Conservation (phyloP, 2,329 filamentous ascomycete genomes). For the Eutypa lata region DNA sequence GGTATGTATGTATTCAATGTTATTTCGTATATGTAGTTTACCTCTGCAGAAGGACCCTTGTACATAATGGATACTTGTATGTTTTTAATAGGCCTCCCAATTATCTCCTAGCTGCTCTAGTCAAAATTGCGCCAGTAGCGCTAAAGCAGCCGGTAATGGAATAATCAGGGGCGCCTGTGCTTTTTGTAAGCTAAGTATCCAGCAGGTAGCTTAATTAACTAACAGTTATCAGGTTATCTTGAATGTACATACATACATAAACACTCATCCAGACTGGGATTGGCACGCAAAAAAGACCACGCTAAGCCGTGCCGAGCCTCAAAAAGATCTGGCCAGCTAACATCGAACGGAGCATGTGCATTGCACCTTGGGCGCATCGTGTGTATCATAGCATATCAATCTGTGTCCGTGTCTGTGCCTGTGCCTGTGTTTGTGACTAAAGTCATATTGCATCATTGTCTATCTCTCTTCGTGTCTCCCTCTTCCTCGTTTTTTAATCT, state of each 20-base stretch:
- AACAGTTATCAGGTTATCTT: conserved; percentile 9
- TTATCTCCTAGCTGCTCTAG: too few relatives aligned
- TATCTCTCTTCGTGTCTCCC: not conserved
- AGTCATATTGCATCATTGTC: too few relatives aligned
- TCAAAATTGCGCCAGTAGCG: too few relatives aligned
- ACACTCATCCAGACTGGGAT: conserved; percentile 1
- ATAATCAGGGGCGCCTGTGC: too few relatives aligned
- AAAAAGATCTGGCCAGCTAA: conserved; percentile 3
- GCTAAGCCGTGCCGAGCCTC: conserved; percentile 16
- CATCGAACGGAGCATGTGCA: not conserved
- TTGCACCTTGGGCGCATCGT: too few relatives aligned
- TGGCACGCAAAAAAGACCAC: conserved; percentile 1
- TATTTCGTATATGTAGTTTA: conserved; percentile 1
- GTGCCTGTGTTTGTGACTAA: too few relatives aligned
- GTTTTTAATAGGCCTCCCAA: not conserved
- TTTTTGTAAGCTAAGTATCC: too few relatives aligned
- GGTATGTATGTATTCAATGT: too few relatives aligned
- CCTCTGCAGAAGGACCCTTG: conserved; percentile 1
- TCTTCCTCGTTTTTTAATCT: not conserved
- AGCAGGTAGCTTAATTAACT: too few relatives aligned
- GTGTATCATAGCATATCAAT: too few relatives aligned
- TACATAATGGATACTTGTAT: not conserved
- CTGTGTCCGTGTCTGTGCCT: too few relatives aligned
- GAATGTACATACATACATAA: conserved; percentile 6
- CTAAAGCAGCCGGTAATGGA: too few relatives aligned